phyloP scores from a whole-genome alignment of 805 yeast genomes.

The Komagataella ulmi region DNA sequence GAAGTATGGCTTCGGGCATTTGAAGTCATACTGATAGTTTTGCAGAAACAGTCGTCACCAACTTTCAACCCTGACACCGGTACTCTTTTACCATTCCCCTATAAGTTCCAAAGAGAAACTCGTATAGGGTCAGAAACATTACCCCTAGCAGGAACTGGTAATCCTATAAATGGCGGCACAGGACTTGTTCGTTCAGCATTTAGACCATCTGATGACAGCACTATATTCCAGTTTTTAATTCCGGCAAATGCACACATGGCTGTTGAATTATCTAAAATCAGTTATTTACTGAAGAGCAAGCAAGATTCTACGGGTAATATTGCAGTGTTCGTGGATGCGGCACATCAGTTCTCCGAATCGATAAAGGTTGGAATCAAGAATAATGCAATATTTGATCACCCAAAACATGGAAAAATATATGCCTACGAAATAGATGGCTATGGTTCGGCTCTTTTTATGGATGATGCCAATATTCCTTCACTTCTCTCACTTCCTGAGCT shows the following conservation, averaged over 20 bases:
- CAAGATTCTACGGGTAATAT: not conserved
- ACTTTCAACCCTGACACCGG: conserved; percentile 40
- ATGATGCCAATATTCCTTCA: conserved; percentile 86
- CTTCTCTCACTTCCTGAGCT: conserved; percentile 67
- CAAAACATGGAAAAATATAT: conserved; percentile 58
- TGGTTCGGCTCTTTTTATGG: conserved; percentile 66
- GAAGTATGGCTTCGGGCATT: conserved; percentile 47
- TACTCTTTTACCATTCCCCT: conserved; percentile 30
- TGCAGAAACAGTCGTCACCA: conserved; percentile 48
- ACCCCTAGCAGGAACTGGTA: conserved; percentile 67
- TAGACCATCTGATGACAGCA: conserved; percentile 82
- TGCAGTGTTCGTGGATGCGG: conserved; percentile 5
- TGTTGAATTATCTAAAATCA: conserved; percentile 38
- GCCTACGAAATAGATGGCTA: conserved; percentile 88
- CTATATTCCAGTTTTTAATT: conserved; percentile 64
- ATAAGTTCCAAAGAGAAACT: conserved; percentile 64
- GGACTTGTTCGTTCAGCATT: conserved; percentile 75
- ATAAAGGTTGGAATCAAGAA: conserved; percentile 45
- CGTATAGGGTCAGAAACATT: conserved; percentile 72
- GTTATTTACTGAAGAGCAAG: conserved; percentile 11
- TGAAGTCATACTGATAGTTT: conserved; percentile 32
- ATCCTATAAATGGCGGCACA: conserved; percentile 62
- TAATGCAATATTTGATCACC: conserved; percentile 57
- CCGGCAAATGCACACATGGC: conserved; percentile 77
- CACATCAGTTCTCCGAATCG: conserved; percentile 22